phyloP scores from a whole-genome alignment of 805 yeast species.

The Wickerhamiella azymoides region DNA sequence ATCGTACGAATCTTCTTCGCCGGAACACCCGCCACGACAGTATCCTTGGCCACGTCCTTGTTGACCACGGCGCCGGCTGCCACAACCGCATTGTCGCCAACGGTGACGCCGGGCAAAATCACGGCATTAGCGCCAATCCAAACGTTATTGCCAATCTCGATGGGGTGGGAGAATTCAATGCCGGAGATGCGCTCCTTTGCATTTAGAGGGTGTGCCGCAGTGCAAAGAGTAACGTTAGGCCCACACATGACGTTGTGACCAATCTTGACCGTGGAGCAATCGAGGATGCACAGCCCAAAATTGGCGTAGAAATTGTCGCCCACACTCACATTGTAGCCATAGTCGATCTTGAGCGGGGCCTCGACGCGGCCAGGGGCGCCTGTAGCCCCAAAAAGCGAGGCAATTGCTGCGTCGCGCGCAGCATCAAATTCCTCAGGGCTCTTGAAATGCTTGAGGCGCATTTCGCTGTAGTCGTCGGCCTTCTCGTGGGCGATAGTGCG shows the following conservation, averaged over 20 bases:
- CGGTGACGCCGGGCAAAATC: slow-evolving; percentile 50
- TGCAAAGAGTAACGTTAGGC: slow-evolving; percentile 44
- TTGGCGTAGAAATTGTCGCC: slow-evolving; percentile 51
- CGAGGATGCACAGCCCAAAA: slow-evolving; percentile 39
- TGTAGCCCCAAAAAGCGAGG: slow-evolving; percentile 35
- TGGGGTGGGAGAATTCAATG: slow-evolving; percentile 42
- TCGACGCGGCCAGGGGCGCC: slow-evolving; percentile 34
- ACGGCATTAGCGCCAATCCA: slow-evolving; percentile 51
- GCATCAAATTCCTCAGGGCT: slow-evolving; percentile 20
- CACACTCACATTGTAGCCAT: slow-evolving; percentile 45
- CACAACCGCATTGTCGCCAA: slow-evolving; percentile 47
- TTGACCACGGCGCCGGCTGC: slow-evolving; percentile 61
- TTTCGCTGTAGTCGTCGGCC: slow-evolving; percentile 20
- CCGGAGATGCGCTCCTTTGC: slow-evolving; percentile 31
- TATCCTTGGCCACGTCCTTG: slow-evolving; percentile 39
- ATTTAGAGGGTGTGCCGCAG: slow-evolving; percentile 55
- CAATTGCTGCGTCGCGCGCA: slow-evolving; percentile 29
- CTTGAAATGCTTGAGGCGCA: slow-evolving; percentile 20
- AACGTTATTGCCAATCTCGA: slow-evolving; percentile 47
- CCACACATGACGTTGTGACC: slow-evolving; percentile 51
- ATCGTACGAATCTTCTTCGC: slow-evolving; percentile 26
- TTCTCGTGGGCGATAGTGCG: slow-evolving; percentile 23
- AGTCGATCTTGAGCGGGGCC: slow-evolving; percentile 49
- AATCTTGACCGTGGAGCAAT: slow-evolving; percentile 44
- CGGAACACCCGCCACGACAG: slow-evolving; percentile 53